Evolutionary conservation across 2,329 filamentous ascomycete genomes (phyloP), one percentile per base, ranked within the genome.

Genomic region (Pyrenophora graminea): DNA sequence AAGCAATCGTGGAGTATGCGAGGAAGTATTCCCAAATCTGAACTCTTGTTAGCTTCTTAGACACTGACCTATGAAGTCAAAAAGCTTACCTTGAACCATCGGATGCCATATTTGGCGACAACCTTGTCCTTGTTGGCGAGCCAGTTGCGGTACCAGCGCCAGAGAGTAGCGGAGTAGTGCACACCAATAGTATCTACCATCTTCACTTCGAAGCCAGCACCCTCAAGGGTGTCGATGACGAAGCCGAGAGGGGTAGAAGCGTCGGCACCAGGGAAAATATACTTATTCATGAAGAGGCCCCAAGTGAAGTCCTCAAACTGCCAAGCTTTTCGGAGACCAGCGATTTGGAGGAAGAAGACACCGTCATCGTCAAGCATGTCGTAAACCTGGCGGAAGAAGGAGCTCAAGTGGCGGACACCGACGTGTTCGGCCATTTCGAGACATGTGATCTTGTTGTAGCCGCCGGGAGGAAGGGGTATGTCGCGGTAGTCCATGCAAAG

Each of bases 221-320:
- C 86, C 79, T 99, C 94, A 17, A 97, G 84, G 71, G 85, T 86
- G 75, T 91, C 85, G 64, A 96, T 81, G 67, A 94, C 90, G 77
- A 87, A 94, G 63, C 90, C 91, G 41, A 99, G 85, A 44, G 94
- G 94, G 51, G 91, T 96, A 37, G 90, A 96, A 45, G 94, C 94
- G 72, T 97, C 94, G 44, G 94, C 94, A 72, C 94, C 94, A 30
- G 92, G 94, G 84, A 97, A 97, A 74, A 97, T 83, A 77, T 97
- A 96, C 81, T 96, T 97, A 87, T 97, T 97, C 91, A 97, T 96
- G 84, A 97, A 97, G 39, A 97, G 83, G 73, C 94, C 94, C 94
- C 94, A 97, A 75, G 93, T 89, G 44, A 97, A 84, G 78, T 97
- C 93, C 81, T 97, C 92, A 71, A 96, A 97, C 77, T 97, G 94